Conservation (phyloP, 2,329 filamentous ascomycete genomes). For the Metarhizium sp. region DNA sequence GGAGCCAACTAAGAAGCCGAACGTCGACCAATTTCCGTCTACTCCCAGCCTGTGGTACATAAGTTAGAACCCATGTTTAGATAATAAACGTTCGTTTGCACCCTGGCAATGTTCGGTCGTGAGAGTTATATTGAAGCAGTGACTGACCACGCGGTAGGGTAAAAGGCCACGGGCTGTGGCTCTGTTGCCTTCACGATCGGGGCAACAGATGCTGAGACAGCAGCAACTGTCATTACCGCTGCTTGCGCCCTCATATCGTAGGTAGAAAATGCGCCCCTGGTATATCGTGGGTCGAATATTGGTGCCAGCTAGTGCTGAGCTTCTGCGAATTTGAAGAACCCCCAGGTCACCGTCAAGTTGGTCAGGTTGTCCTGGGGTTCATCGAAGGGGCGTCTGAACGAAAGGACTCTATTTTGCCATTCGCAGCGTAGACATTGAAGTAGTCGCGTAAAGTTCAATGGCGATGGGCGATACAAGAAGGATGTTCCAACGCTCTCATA, state of each 20-base stretch:
- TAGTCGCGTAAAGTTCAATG: not conserved
- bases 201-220: not conserved
- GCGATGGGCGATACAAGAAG: not conserved
- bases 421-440: not conserved
- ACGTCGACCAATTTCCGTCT: conserved; percentile 65
- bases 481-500: not conserved
- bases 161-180: conserved; percentile 11
- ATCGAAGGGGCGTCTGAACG: not conserved
- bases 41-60: conserved; percentile 44
- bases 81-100: not conserved
- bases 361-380: not conserved
- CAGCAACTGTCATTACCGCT: conserved; percentile 4
- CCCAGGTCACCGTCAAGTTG: not conserved
- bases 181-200: not conserved
- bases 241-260: conserved; percentile 6
- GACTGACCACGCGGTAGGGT: conserved; percentile 14
- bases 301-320: not conserved
- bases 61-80: not conserved
- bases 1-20: conserved; percentile 43
- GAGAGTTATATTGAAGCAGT: not conserved
- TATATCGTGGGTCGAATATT: not conserved
- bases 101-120: not conserved
- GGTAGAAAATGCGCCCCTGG: not conserved
- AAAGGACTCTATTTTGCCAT: not conserved
- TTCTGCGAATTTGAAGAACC: not conserved